phyloP scores from a whole-genome alignment of 2,329 filamentous ascomycete genomes.

The Fusarium euwallaceae region DNA sequence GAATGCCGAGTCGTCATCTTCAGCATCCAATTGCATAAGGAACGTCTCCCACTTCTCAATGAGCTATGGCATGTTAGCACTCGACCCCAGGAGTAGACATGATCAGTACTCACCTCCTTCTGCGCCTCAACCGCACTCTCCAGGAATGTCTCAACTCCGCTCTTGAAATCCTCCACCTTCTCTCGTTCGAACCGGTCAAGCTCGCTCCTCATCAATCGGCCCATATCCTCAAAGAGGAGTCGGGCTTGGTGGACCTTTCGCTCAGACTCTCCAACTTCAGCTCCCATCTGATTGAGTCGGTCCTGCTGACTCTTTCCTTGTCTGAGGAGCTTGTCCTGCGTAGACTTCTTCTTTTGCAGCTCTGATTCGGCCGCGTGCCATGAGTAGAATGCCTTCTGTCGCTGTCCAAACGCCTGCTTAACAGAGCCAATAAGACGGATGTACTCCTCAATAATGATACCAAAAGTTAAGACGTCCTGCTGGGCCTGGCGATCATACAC shows the following conservation, averaged over 20 bases:
- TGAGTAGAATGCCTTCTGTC: slow-evolving; percentile 94
- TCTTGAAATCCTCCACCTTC: slow-evolving; percentile 99
- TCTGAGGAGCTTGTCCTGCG: slow-evolving; percentile 93
- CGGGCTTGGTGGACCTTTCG: slow-evolving; percentile 91
- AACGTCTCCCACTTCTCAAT: slow-evolving; percentile 99
- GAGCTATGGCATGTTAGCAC: slow-evolving; percentile 58
- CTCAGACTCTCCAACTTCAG: slow-evolving; percentile 95
- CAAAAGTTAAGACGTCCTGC: slow-evolving; percentile 95
- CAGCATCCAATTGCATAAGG: slow-evolving; percentile 93
- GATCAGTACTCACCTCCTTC: slow-evolving; percentile 80
- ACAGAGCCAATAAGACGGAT: slow-evolving; percentile 95
- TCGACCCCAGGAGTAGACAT: not conserved
- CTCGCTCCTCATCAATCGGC: slow-evolving; percentile 89
- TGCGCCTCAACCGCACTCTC: slow-evolving; percentile 98
- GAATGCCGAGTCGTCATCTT: slow-evolving; percentile 83
- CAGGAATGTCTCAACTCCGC: slow-evolving; percentile 95
- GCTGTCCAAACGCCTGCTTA: slow-evolving; percentile 91
- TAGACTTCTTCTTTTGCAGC: slow-evolving; percentile 87
- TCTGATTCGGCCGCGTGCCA: slow-evolving; percentile 95
- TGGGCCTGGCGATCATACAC: slow-evolving; percentile 97
- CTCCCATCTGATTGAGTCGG: slow-evolving; percentile 89
- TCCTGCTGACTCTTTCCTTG: slow-evolving; percentile 98
- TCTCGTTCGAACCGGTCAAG: slow-evolving; percentile 95
- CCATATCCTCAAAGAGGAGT: slow-evolving; percentile 97
- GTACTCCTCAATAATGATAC: slow-evolving; percentile 98